Evolutionary conservation across 2,329 filamentous ascomycete genomes (phyloP), one percentile per base, ranked within the genome.

Genomic region (Pseudogymnoascus sp.): DNA sequence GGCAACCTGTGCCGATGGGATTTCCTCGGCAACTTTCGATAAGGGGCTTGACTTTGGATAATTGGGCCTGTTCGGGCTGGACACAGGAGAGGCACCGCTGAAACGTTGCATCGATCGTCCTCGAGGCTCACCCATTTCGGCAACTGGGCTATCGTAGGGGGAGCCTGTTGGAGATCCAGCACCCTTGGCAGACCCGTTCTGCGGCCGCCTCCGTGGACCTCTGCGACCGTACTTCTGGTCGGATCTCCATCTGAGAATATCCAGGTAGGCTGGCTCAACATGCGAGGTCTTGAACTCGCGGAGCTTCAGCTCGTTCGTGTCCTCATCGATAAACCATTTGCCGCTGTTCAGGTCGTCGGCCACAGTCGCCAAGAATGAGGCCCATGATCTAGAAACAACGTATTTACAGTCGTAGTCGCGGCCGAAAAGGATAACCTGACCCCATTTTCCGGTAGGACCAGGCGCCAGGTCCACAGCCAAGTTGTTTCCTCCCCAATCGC

Each of bases 391-490:
- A 30, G 94, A 90, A 61, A 99, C 83, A 6, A 99, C 94, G 72
- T 96, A 99, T 78, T 99, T 99, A 75, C 90, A 96, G 73, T 99
- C 94, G 75, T 96, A 99, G 77, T 99, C 94, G 63, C 94, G 90
- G 58, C 94, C 94, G 73, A 96, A 97, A 64, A 99, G 82, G 70
- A 99, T 96, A 66, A 99, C 86, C 74, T 99, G 94, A 60, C 94
- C 94, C 93, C 94, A 99, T 73, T 87, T 89, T 38, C 94, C 94
- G 54, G 84, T 83, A 8, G 93, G 90, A 2, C 94, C 94, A 20
- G 94, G 94, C 6, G 92, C 90, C 62, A 99, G 80, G 74, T 99
- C 94, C 54, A 97, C 85, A 16, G 92, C 93, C 70, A 99, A 81
- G 78, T 96, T 95, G 83, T 99, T 99, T 75, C 94, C 94, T 73